phyloP scores from a whole-genome alignment of 2,329 filamentous ascomycete genomes.

The Fusarium pseudograminearum region DNA sequence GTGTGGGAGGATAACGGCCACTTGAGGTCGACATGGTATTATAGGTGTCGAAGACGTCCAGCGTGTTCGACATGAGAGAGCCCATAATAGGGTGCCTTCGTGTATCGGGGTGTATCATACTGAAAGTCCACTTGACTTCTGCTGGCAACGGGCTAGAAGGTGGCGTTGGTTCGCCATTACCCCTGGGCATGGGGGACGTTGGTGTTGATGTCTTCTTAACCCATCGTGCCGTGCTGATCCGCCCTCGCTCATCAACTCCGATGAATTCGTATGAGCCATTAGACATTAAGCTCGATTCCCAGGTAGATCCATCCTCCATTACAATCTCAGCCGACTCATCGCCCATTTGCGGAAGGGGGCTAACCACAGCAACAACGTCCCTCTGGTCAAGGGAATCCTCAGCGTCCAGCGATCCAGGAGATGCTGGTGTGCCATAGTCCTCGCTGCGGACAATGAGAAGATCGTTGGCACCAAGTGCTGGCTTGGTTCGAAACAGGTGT shows the following conservation, averaged over 20 bases:
- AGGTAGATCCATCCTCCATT: slow-evolving; percentile 71
- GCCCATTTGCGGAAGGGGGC: slow-evolving; percentile 63
- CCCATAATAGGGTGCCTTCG: slow-evolving; percentile 81
- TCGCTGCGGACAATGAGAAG: slow-evolving; percentile 78
- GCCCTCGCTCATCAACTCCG: slow-evolving; percentile 68
- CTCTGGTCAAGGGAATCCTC: slow-evolving; percentile 61
- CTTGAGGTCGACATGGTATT: slow-evolving; percentile 65
- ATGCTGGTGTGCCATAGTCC: slow-evolving; percentile 63
- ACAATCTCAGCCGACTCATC: slow-evolving; percentile 73
- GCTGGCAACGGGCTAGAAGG: slow-evolving; percentile 45
- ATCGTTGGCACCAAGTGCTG: slow-evolving; percentile 75
- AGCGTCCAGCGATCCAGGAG: slow-evolving; percentile 54
- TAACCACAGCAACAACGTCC: slow-evolving; percentile 76
- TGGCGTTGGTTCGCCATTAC: slow-evolving; percentile 40
- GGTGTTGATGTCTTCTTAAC: slow-evolving; percentile 61
- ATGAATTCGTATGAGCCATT: slow-evolving; percentile 76
- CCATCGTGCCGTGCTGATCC: slow-evolving; percentile 75
- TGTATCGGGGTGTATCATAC: slow-evolving; percentile 76
- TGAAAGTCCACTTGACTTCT: slow-evolving; percentile 78
- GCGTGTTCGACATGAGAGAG: slow-evolving; percentile 69
- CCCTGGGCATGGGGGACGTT: slow-evolving; percentile 30
- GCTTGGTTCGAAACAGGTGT: slow-evolving; percentile 71
- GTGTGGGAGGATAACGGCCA: slow-evolving; percentile 61
- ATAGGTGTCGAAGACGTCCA: slow-evolving; percentile 79
- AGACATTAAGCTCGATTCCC: slow-evolving; percentile 64